A percentile compares a stretch with the other conserved stretches of the same genome.
Conservation (phyloP, 352 stramenopile species). For the Phytophthora macrochlamydospora region DNA sequence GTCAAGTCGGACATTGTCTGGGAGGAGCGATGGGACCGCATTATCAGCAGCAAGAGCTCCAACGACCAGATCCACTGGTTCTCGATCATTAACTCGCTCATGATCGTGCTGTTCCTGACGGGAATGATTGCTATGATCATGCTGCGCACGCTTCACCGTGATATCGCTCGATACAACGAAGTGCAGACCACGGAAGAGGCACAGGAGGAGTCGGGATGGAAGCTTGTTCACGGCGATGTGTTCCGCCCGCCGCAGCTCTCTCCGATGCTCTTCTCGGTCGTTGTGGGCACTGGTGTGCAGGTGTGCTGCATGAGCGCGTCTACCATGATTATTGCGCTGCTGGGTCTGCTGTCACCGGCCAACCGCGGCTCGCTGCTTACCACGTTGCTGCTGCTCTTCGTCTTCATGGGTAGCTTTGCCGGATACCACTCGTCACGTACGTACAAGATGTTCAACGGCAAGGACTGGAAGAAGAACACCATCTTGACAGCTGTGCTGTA, state of each 20-base stretch:
- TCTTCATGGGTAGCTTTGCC: slow-evolving; percentile 97
- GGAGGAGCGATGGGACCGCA: slow-evolving; percentile 99
- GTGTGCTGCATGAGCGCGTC: slow-evolving; percentile 95
- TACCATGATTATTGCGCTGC: slow-evolving; percentile 95
- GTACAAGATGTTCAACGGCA: slow-evolving; percentile 99
- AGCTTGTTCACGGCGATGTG: slow-evolving; percentile 97
- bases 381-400: slow-evolving; percentile 97
- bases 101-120: slow-evolving; percentile 99
- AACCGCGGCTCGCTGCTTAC: slow-evolving; percentile 97
- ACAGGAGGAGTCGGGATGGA: slow-evolving; percentile 96
- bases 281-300: slow-evolving; percentile 96
- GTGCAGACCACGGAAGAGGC: slow-evolving; percentile 94
- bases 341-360: slow-evolving; percentile 96
- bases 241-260: slow-evolving; percentile 96
- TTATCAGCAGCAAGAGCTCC: slow-evolving; percentile 94
- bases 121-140: slow-evolving; percentile 99
- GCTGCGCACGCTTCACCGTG: slow-evolving; percentile 97
- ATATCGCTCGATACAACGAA: slow-evolving; percentile 98
- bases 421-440: slow-evolving; percentile 96
- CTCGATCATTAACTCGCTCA: slow-evolving; percentile 99
- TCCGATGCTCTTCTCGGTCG: slow-evolving; percentile 95
- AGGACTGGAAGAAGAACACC: slow-evolving; percentile 97
- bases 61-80: slow-evolving; percentile 99
- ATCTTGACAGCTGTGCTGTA: slow-evolving; percentile 96
- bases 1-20: slow-evolving; percentile 94